Evolutionary conservation across 805 yeast species (phyloP).

Genomic region (Schwanniomyces polymorphus): DNA sequence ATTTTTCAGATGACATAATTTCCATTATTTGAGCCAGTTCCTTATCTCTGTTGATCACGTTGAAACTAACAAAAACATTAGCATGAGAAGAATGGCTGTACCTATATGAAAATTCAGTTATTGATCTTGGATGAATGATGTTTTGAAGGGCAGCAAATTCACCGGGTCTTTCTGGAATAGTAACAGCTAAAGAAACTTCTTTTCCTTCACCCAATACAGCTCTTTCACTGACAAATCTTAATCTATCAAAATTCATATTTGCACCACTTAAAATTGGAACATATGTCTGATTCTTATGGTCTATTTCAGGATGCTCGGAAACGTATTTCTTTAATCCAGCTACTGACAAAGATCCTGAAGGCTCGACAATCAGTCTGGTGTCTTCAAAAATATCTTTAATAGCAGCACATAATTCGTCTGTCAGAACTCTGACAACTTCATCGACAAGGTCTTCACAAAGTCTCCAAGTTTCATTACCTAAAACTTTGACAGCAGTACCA

Average conservation of each 20-base stretch:
- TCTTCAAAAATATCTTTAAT: slow-evolving; percentile 96
- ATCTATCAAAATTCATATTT: slow-evolving; percentile 95
- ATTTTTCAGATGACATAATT: slow-evolving; percentile 61
- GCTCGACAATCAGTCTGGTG: slow-evolving; percentile 91
- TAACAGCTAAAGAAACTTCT: slow-evolving; percentile 87
- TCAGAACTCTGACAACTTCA: slow-evolving; percentile 78
- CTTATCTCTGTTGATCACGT: slow-evolving; percentile 70
- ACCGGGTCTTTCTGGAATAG: slow-evolving; percentile 92
- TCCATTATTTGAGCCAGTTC: slow-evolving; percentile 69
- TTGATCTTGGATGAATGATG: slow-evolving; percentile 80
- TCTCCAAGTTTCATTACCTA: slow-evolving; percentile 91
- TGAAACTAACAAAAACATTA: slow-evolving; percentile 83
- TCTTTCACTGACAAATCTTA: slow-evolving; percentile 94
- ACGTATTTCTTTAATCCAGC: slow-evolving; percentile 92
- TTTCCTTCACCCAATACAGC: slow-evolving; percentile 98
- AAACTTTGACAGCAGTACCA: slow-evolving; percentile 91
- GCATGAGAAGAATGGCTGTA: slow-evolving; percentile 58
- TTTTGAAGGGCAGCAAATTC: slow-evolving; percentile 77
- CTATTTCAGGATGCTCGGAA: slow-evolving; percentile 63
- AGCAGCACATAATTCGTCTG: slow-evolving; percentile 96
- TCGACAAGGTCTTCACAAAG: slow-evolving; percentile 79
- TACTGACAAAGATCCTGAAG: slow-evolving; percentile 94
- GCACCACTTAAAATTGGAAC: slow-evolving; percentile 94
- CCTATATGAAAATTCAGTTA: slow-evolving; percentile 94
- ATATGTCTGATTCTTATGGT: slow-evolving; percentile 68